Evolutionary conservation across 139 green algal species (phyloP), one percentile per base, ranked within the genome.

Genomic region (Ulvella scutata): DNA sequence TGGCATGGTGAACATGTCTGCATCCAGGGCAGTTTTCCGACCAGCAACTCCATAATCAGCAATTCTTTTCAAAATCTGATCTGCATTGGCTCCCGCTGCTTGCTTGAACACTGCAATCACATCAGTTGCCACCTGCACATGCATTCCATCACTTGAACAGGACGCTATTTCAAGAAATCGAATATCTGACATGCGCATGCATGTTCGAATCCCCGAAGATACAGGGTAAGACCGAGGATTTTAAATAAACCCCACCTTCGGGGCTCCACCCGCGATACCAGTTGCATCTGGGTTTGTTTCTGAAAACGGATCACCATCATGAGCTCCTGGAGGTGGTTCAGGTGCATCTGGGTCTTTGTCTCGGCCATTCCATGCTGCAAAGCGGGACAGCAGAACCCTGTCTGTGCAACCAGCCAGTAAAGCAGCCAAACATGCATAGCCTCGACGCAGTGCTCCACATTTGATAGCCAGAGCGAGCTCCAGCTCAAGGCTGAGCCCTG

Each of bases 51-150:
- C 51, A 67, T 36, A 67, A 26, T 67, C 33, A 26, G 51, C 51
- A 26, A 67, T n/a, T 6, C 51, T n/a, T 26, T n/a, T 26, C 13
- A 67, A 26, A n/a, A 67, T 29, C 51, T 67, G 51, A n/a, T n/a
- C n/a, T 1, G 51, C 51, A 9, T 67, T 26, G 1, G 33, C 51
- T n/a, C 51, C 51, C 4, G 51, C 51, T 26, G 51, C 51, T 26
- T 67, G 51, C 51, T 67, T 67, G 51, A 67, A 67, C 13, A 67
- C 51, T 34, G 51, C 51, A 67, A 67, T 67, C 51, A 67, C 51
- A 26, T 67, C 51, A 1, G 51, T 36, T 23, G 51, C 51, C 51
- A 67, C 33, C 51, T 67, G 51, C 51, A 67, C 51, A n/a, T n/a
- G n/a, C n/a, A n/a, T n/a, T n/a, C n/a, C n/a, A n/a, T n/a, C n/a